phyloP scores from a whole-genome alignment of 495 filamentous ascomycete species.

The Penicillium herquei region DNA sequence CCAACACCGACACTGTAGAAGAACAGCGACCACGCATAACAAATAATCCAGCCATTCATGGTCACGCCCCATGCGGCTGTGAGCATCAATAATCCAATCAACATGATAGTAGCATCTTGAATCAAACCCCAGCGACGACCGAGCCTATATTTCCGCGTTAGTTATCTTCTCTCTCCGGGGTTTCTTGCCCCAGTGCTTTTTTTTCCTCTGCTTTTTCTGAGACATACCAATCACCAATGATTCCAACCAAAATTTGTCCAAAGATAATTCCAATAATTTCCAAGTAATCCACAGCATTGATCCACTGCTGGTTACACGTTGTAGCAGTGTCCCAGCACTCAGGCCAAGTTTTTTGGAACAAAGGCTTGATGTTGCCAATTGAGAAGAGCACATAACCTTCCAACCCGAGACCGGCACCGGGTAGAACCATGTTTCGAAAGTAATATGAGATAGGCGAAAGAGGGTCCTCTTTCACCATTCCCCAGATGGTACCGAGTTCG shows the following conservation, averaged over 20 bases:
- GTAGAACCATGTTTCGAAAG: conserved; percentile 81
- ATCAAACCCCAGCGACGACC: conserved; percentile 90
- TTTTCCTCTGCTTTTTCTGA: background rate
- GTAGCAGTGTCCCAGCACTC: conserved; percentile 66
- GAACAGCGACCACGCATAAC: conserved; percentile 87
- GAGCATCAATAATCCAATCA: conserved; percentile 81
- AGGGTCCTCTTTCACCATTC: conserved; percentile 78
- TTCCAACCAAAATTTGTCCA: conserved; percentile 75
- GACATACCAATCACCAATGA: conserved; percentile 55
- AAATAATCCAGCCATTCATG: conserved; percentile 87
- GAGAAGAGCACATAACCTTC: conserved; percentile 95
- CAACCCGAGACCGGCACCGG: conserved; percentile 81
- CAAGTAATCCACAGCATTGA: conserved; percentile 75
- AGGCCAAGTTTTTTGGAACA: conserved; percentile 68
- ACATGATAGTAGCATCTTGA: conserved; percentile 92
- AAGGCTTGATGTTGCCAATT: conserved; percentile 80
- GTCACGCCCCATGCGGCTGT: conserved; percentile 81
- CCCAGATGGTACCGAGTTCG: conserved; percentile 65
- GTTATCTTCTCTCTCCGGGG: background rate
- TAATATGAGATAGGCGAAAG: conserved; percentile 79
- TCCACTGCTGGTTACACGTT: conserved; percentile 71
- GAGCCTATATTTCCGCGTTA: conserved; percentile 46
- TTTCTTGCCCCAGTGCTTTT: background rate
- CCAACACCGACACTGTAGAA: conserved; percentile 90
- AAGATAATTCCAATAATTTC: conserved; percentile 88